phyloP scores from a whole-genome alignment of 345 rosid genomes.

The Pistacia atlantica region DNA sequence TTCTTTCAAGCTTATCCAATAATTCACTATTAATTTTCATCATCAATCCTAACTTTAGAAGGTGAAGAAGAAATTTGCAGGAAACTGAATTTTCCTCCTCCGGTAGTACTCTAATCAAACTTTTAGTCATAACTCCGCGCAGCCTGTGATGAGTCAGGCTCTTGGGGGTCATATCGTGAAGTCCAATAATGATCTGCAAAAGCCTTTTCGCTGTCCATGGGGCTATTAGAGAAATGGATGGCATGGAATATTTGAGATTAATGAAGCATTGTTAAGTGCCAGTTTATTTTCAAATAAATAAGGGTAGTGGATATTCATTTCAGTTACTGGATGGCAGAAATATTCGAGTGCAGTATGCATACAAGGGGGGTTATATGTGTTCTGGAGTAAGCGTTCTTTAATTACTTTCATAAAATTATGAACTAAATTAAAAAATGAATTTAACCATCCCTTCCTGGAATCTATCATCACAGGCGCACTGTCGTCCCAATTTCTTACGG shows the following conservation, averaged over 20 bases:
- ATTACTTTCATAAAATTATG: too few species aligned
- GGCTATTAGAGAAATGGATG: conserved; percentile 66
- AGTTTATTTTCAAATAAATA: background rate
- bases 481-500: too few species aligned
- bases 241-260: conserved; percentile 38
- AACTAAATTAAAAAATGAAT: too few species aligned
- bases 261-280: background rate
- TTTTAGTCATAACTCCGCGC: conserved; percentile 37
- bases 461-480: too few species aligned
- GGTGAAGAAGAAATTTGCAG: conserved; percentile 57
- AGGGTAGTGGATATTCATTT: conserved; percentile 3
- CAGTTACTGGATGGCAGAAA: conserved; percentile 72
- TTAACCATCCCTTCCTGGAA: too few species aligned
- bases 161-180: conserved; percentile 28
- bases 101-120: conserved; percentile 50
- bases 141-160: conserved; percentile 30
- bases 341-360: conserved; percentile 55
- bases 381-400: background rate
- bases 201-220: conserved; percentile 53
- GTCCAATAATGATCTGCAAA: conserved; percentile 32
- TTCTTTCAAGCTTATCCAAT: conserved; percentile 27
- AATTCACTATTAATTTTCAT: conserved; percentile 31
- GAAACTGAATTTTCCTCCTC: conserved; percentile 45
- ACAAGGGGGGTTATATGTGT: conserved; percentile 11
- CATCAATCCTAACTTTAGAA: conserved; percentile 43